phyloP scores from a whole-genome alignment of 176 grass and related monocot species.

The Canna indica region DNA sequence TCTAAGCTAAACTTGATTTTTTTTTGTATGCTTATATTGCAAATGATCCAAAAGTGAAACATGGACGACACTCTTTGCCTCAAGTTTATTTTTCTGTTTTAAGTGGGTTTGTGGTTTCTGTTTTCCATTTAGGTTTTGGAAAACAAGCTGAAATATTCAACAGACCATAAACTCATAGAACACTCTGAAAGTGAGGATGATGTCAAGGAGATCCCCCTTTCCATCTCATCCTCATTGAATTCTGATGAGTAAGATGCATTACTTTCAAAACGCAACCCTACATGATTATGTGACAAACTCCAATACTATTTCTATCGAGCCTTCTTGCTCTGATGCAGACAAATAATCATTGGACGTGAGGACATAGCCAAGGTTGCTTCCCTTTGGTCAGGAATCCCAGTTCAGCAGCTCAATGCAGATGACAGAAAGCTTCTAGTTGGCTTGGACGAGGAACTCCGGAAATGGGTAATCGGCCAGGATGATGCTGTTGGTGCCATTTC shows the following conservation, averaged over 20 bases:
- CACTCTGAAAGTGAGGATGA: slow-evolving; percentile 23
- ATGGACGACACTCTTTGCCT: no score
- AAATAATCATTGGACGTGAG: not conserved
- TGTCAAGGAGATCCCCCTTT: slow-evolving; percentile 23
- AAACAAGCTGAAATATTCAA: slow-evolving; percentile 82
- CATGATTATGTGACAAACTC: not conserved
- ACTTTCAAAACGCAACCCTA: not conserved
- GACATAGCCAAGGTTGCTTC: slow-evolving; percentile 6
- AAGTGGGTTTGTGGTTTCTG: slow-evolving; percentile 13
- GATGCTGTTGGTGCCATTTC: slow-evolving; percentile 23
- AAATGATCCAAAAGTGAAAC: no score
- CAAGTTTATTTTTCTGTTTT: slow-evolving; percentile 20
- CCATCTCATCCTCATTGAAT: slow-evolving; percentile 14
- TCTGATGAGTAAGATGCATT: slow-evolving; percentile 53
- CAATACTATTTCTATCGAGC: not conserved
- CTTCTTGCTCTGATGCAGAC: slow-evolving; percentile 1
- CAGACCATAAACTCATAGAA: slow-evolving; percentile 41
- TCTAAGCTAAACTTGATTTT: no score
- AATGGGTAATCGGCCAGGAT: slow-evolving; percentile 32
- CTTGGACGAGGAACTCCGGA: slow-evolving; percentile 18
- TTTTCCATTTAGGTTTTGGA: slow-evolving; percentile 40
- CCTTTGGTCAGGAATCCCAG: slow-evolving; percentile 37
- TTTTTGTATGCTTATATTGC: no score
- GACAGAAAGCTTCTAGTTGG: slow-evolving; percentile 24
- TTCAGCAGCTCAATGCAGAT: slow-evolving; percentile 12